Conservation (phyloP, 2,329 filamentous ascomycete genomes). For the Dactylellina leptospora region DNA sequence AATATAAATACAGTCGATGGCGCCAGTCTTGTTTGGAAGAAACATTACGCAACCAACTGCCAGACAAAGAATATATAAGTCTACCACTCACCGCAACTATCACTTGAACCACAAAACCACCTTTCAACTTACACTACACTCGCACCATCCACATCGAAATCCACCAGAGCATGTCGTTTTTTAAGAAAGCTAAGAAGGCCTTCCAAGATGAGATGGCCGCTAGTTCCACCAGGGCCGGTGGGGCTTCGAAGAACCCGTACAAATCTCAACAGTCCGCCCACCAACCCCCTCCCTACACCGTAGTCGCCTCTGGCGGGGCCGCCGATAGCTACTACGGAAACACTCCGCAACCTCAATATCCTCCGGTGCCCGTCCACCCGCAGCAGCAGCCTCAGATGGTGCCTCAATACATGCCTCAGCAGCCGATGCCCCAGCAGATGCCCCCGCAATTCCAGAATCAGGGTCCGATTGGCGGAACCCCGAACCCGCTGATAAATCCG, state of each 20-base stretch:
- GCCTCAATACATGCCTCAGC: constrained; percentile 3
- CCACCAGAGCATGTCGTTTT: constrained; percentile 30
- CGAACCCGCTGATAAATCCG: constrained; percentile 35
- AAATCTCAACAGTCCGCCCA: not conserved
- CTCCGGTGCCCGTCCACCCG: constrained; percentile 9
- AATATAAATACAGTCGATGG: not conserved
- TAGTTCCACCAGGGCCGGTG: constrained; percentile 4
- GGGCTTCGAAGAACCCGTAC: constrained; percentile 29
- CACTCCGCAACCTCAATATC: constrained; percentile 47
- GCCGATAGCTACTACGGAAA: constrained; percentile 49
- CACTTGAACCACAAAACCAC: not conserved
- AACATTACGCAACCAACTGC: not conserved
- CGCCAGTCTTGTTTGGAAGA: not conserved
- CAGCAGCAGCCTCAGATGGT: not conserved
- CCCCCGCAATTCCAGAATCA: not conserved
- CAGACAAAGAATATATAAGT: too few relatives aligned
- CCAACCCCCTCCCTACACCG: constrained; percentile 33
- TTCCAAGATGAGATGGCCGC: constrained; percentile 13
- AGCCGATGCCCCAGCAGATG: constrained; percentile 1
- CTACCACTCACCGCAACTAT: too few relatives aligned
- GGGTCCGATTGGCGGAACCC: constrained; percentile 1
- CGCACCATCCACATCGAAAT: not conserved
- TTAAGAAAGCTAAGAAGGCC: constrained; percentile 32
- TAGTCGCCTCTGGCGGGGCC: constrained; percentile 14
- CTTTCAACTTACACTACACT: not conserved